Evolutionary conservation across 306 rosid species (phyloP).

Genomic region (Inga oerstediana): DNA sequence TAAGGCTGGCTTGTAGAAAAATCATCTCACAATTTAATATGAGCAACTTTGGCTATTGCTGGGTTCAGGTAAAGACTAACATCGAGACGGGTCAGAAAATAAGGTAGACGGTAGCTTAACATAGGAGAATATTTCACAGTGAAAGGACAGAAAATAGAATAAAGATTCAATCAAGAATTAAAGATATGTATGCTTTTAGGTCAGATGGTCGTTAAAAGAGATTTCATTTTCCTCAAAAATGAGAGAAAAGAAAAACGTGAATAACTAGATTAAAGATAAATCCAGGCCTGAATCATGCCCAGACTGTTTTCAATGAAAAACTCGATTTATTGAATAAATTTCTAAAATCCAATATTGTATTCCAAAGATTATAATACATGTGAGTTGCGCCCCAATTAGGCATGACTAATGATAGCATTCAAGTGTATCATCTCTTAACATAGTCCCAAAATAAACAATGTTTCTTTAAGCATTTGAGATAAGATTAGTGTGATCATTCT

Average conservation of each 20-base stretch:
- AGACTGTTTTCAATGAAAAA: background rate
- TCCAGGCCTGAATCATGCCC: background rate
- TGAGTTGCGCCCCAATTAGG: background rate
- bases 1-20: background rate
- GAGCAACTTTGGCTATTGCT: background rate
- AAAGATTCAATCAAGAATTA: constrained; percentile 1
- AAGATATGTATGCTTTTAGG: background rate
- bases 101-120: constrained; percentile 1
- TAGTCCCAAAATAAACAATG: background rate
- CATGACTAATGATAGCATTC: background rate
- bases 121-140: background rate
- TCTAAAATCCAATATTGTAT: background rate
- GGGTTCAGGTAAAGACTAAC: constrained; percentile 4
- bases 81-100: background rate
- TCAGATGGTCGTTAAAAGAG: background rate
- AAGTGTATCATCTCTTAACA: background rate
- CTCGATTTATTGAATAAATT: background rate
- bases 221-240: background rate
- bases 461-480: background rate
- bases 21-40: background rate
- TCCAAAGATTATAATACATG: background rate
- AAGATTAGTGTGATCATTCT: background rate
- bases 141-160: background rate
- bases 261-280: background rate
- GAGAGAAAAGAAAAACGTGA: background rate